Conservation (phyloP, 208 protist genomes). For the Wallacemonas sp. region DNA sequence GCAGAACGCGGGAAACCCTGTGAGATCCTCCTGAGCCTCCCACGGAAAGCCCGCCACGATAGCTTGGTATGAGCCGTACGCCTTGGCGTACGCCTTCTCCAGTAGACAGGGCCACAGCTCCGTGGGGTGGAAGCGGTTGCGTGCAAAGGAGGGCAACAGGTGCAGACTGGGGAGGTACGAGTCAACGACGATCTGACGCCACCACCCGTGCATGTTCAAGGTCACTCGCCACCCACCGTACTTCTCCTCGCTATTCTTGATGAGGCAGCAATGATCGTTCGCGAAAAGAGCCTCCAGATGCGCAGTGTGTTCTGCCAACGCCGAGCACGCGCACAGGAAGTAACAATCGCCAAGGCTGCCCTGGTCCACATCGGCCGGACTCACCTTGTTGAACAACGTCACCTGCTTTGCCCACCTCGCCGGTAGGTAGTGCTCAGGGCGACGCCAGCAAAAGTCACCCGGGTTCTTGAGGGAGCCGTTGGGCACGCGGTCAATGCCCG, state of each 20-base stretch:
- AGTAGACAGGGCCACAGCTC: conserved; percentile 75
- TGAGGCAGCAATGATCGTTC: conserved; percentile 35
- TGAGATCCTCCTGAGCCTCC: conserved; percentile 68
- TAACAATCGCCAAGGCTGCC: conserved; percentile 69
- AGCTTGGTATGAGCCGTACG: conserved; percentile 68
- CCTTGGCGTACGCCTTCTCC: conserved; percentile 89
- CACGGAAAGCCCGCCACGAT: conserved; percentile 55
- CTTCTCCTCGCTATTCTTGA: conserved; percentile 37
- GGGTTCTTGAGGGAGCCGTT: conserved; percentile 22
- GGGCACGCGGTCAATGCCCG: conserved; percentile 32
- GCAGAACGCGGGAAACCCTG: conserved; percentile 45
- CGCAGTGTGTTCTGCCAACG: conserved; percentile 36
- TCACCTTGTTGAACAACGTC: conserved; percentile 31
- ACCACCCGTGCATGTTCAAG: conserved; percentile 65
- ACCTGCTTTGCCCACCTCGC: conserved; percentile 36
- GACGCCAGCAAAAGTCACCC: conserved; percentile 37
- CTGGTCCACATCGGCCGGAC: conserved; percentile 67
- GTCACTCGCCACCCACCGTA: conserved; percentile 51
- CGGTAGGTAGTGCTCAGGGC: conserved; percentile 53
- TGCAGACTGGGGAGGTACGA: conserved; percentile 54
- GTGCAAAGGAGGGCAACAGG: conserved; percentile 42
- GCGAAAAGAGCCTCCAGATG: conserved; percentile 45
- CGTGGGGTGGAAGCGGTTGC: conserved; percentile 44
- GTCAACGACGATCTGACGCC: conserved; percentile 65
- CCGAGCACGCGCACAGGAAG: conserved; percentile 53